phyloP scores from a whole-genome alignment of 805 yeast genomes.

The Lipomyces orientalis region DNA sequence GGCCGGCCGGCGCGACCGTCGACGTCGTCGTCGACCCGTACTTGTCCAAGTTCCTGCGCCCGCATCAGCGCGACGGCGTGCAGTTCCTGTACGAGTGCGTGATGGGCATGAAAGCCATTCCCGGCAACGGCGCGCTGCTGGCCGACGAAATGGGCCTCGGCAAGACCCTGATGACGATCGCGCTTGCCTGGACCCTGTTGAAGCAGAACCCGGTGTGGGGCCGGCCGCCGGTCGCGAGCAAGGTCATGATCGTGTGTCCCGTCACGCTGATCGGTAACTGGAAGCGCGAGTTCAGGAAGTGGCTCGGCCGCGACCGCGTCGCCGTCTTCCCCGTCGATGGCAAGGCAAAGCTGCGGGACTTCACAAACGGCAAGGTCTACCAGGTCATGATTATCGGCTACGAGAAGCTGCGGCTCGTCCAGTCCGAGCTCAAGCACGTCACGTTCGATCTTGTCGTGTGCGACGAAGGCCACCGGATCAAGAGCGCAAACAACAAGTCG shows the following conservation, averaged over 20 bases:
- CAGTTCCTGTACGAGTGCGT: constrained; percentile 80
- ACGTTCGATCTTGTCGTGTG: constrained; percentile 76
- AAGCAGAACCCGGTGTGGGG: constrained; percentile 48
- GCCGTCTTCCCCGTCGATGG: constrained; percentile 66
- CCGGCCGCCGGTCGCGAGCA: constrained; percentile 52
- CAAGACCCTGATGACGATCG: constrained; percentile 82
- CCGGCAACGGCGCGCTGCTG: constrained; percentile 72
- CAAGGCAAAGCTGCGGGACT: constrained; percentile 61
- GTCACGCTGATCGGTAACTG: constrained; percentile 88
- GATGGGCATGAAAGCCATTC: constrained; percentile 64
- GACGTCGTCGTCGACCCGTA: constrained; percentile 50
- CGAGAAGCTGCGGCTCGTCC: constrained; percentile 71
- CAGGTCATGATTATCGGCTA: constrained; percentile 88
- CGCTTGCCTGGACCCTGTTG: constrained; percentile 81
- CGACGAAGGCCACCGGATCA: constrained; percentile 94
- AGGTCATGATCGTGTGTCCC: constrained; percentile 85
- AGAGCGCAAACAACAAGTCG: constrained; percentile 73
- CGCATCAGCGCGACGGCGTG: constrained; percentile 88
- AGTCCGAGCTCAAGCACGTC: constrained; percentile 45
- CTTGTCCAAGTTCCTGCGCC: constrained; percentile 56
- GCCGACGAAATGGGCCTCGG: constrained; percentile 99
- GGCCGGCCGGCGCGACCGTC: constrained; percentile 37
- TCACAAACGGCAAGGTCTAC: constrained; percentile 71
- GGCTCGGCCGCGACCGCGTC: constrained; percentile 72
- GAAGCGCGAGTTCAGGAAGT: constrained; percentile 85